A percentile compares a stretch with the other conserved stretches of the same genome.
Evolutionary conservation across 257 asterid genomes (phyloP).

Genomic region (Verbascum thapsus): DNA sequence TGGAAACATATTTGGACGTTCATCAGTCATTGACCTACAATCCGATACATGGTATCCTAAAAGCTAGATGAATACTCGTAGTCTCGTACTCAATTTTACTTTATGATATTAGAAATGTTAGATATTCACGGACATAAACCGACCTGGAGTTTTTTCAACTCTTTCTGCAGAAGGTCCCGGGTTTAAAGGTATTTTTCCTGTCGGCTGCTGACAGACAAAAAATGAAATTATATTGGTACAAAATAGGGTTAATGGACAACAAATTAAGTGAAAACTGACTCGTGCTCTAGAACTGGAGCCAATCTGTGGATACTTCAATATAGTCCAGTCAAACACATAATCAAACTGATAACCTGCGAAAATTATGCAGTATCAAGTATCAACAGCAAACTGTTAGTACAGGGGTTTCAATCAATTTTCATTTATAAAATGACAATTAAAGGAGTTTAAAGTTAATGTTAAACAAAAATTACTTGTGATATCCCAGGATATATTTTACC

Average conservation of each 20-base stretch:
- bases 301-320: constrained; percentile 81
- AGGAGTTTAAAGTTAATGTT: not conserved
- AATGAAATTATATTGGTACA: constrained; percentile 11
- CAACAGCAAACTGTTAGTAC: not conserved
- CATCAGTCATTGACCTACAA: constrained; percentile 16
- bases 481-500: constrained; percentile 41
- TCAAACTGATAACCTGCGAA: constrained; percentile 86
- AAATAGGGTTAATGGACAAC: not conserved
- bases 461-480: not conserved
- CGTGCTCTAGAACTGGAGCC: constrained; percentile 80
- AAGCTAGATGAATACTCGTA: no score
- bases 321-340: constrained; percentile 93
- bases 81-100: not conserved
- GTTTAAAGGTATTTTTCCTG: constrained; percentile 61
- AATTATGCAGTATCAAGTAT: constrained; percentile 2
- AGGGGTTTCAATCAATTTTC: constrained; percentile 1
- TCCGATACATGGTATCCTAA: not conserved
- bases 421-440: not conserved
- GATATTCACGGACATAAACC: constrained; percentile 23
- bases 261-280: constrained; percentile 38
- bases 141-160: constrained; percentile 72
- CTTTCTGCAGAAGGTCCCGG: constrained; percentile 66
- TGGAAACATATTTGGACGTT: not conserved
- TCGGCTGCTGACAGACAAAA: constrained; percentile 50
- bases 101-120: not conserved